A percentile compares a stretch with the other conserved stretches of the same genome.
phyloP scores from a whole-genome alignment of 2,329 filamentous ascomycete species.

The Claviceps quebecensis region DNA sequence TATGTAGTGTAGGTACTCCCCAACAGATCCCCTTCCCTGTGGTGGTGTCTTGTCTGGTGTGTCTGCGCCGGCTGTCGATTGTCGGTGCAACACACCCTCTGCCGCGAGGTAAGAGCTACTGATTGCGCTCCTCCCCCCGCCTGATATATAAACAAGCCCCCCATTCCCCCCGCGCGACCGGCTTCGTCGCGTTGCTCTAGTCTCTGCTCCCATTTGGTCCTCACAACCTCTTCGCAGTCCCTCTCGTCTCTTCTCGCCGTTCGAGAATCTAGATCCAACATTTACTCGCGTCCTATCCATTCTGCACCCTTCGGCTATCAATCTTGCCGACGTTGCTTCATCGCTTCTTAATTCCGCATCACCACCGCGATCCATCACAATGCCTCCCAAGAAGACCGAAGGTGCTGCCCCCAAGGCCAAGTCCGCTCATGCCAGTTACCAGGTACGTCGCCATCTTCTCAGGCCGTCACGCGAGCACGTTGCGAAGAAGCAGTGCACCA shows the following conservation, averaged over 20 bases:
- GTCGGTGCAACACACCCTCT: constrained; percentile 1
- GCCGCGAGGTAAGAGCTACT: constrained; percentile 20
- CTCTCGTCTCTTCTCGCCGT: constrained; percentile 8
- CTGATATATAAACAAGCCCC: constrained; percentile 48
- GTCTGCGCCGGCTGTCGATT: not conserved
- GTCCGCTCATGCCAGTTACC: constrained; percentile 43
- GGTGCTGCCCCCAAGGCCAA: constrained; percentile 29
- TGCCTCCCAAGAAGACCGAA: constrained; percentile 47
- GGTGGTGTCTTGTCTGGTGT: not conserved
- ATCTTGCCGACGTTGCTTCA: not conserved
- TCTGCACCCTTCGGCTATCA: not conserved
- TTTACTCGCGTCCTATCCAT: constrained; percentile 13
- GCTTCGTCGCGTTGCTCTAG: constrained; percentile 22
- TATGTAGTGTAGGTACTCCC: too few species aligned
- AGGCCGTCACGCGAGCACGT: too few species aligned
- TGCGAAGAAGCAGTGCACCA: too few species aligned
- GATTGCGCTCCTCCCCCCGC: constrained; percentile 42
- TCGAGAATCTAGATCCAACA: constrained; percentile 7
- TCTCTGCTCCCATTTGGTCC: constrained; percentile 15
- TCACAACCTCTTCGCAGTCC: constrained; percentile 14
- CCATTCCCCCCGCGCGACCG: constrained; percentile 38
- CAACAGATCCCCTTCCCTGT: not conserved
- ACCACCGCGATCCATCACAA: constrained; percentile 22
- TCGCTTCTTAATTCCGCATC: constrained; percentile 9
- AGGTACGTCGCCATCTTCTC: constrained; percentile 29